Evolutionary conservation across 2,329 filamentous ascomycete genomes (phyloP).

Genomic region (Fusarium sp.): DNA sequence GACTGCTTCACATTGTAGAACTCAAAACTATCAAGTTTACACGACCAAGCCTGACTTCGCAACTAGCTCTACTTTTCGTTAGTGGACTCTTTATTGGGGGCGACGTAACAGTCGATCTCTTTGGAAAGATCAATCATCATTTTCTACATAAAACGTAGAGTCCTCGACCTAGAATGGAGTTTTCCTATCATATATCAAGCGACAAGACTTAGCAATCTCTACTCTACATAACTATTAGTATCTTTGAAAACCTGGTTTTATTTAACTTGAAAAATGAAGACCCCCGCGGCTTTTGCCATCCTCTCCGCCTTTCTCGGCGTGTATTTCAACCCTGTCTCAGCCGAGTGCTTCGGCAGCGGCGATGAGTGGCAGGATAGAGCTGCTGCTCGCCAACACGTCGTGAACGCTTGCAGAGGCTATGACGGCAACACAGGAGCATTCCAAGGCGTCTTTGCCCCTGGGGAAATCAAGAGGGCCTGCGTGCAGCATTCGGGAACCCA

Average conservation of each 20-base stretch:
- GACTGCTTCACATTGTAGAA: neutral
- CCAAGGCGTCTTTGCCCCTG: neutral
- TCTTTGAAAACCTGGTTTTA: too few species aligned
- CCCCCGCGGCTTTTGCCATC: neutral
- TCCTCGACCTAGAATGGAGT: neutral
- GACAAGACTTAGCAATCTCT: neutral
- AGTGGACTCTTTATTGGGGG: neutral
- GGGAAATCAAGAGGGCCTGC: neutral
- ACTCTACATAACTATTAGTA: neutral
- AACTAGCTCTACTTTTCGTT: neutral
- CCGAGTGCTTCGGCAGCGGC: neutral
- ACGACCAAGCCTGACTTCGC: neutral
- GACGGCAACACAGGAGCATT: neutral
- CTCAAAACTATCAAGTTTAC: neutral
- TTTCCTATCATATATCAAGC: neutral
- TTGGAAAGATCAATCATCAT: too few species aligned
- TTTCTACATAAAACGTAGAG: neutral
- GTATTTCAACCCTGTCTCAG: neutral
- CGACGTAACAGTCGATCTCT: neutral
- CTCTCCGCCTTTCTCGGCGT: neutral
- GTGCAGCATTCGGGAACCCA: neutral
- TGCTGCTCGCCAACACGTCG: neutral
- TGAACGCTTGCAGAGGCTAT: neutral
- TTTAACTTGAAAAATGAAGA: neutral
- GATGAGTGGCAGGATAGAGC: neutral